Percentiles rank a stretch among this genome's conserved stretches.
Conservation (phyloP, 305 asterid species). For the Withania somnifera region DNA sequence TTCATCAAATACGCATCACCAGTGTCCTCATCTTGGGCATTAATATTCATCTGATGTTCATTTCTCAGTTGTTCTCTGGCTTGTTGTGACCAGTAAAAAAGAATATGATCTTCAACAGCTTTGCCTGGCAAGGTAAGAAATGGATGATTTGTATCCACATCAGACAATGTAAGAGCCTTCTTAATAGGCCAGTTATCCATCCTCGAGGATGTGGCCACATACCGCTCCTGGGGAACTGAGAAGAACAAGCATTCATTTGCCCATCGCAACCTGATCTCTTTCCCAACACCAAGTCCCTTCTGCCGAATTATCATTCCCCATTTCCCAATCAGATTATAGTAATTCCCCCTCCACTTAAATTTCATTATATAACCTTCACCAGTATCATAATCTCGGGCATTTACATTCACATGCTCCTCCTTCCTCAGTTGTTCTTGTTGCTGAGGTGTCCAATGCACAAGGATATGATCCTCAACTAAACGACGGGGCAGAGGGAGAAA, state of each 20-base stretch:
- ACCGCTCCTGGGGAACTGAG: constrained; percentile 54
- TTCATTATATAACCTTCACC: constrained; percentile 63
- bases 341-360: constrained; percentile 59
- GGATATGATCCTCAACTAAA: constrained; percentile 62
- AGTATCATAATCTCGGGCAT: constrained; percentile 51
- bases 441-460: constrained; percentile 49
- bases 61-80: constrained; percentile 60
- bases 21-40: constrained; percentile 69
- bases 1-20: constrained; percentile 63
- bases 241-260: constrained; percentile 52
- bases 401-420: constrained; percentile 57
- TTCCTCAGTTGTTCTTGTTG: constrained; percentile 50
- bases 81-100: constrained; percentile 51
- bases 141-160: constrained; percentile 73
- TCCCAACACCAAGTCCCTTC: constrained; percentile 66
- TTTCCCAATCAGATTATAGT: constrained; percentile 60
- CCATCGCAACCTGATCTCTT: constrained; percentile 64
- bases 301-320: constrained; percentile 65
- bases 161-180: constrained; percentile 63
- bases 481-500: constrained; percentile 68
- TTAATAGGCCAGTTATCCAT: constrained; percentile 68
- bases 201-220: constrained; percentile 33
- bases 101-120: constrained; percentile 69
- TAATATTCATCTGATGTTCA: constrained; percentile 60
- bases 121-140: constrained; percentile 74